phyloP scores from a whole-genome alignment of 441 rosid species.

The Isatis lusitanica region DNA sequence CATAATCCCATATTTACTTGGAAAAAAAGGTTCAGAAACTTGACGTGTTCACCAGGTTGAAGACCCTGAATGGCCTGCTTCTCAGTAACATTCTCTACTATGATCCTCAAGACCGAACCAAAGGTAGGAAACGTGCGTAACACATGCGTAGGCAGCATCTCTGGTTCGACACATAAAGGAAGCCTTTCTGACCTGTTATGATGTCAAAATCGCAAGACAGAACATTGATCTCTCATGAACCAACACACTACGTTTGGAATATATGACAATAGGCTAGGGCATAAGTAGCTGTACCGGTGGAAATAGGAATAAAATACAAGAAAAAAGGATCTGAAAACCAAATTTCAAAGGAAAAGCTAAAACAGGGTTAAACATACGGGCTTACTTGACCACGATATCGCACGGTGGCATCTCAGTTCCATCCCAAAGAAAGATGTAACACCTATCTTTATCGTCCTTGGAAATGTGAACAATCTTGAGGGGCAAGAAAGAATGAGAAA shows the following conservation, averaged over 20 bases:
- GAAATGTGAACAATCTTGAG: slow-evolving; percentile 29
- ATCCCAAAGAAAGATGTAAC: slow-evolving; percentile 34
- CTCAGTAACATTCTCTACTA: slow-evolving; percentile 20
- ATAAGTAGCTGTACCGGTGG: neutral
- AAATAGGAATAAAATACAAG: neutral
- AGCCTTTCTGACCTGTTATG: slow-evolving; percentile 34
- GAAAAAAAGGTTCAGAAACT: slow-evolving; percentile 31
- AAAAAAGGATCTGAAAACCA: neutral
- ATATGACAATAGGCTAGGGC: neutral
- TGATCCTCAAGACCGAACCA: slow-evolving; percentile 37
- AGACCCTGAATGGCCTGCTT: slow-evolving; percentile 30
- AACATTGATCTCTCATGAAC: slow-evolving; percentile 1
- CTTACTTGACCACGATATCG: slow-evolving; percentile 26
- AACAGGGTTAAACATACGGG: neutral
- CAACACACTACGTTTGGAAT: neutral
- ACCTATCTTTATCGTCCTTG: slow-evolving; percentile 18
- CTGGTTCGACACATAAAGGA: slow-evolving; percentile 34
- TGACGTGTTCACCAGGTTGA: slow-evolving; percentile 33
- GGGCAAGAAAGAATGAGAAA: neutral
- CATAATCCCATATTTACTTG: slow-evolving; percentile 29
- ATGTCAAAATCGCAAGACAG: slow-evolving; percentile 5
- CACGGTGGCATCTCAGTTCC: slow-evolving; percentile 36
- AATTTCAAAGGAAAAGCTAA: neutral
- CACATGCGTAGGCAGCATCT: slow-evolving; percentile 16
- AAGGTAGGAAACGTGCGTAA: slow-evolving; percentile 34